Percentiles rank a stretch among this genome's conserved stretches.
Evolutionary conservation across 75 land plant species (phyloP).

Genomic region (Chamaecyparis obtusa): DNA sequence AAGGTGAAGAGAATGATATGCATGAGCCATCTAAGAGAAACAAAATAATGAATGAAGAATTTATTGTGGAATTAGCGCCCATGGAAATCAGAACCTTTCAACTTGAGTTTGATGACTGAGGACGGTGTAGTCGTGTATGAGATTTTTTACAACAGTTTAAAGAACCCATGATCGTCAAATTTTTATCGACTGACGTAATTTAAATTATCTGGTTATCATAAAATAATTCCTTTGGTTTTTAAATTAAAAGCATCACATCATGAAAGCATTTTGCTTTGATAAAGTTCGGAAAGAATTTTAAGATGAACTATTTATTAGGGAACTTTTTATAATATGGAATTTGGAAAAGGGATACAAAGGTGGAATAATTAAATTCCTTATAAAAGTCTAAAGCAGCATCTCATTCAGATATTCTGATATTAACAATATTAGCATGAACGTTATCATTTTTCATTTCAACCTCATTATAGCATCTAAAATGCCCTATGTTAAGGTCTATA

Average conservation of each 20-base stretch:
- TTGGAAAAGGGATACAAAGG: neutral
- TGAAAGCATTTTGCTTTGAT: neutral
- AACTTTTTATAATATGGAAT: neutral
- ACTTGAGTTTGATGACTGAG: conserved; percentile 14
- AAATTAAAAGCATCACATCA: neutral
- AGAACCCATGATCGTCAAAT: neutral
- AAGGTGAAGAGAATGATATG: conserved; percentile 7
- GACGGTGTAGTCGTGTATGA: neutral
- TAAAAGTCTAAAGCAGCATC: neutral
- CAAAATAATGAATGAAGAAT: neutral
- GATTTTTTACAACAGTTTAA: neutral
- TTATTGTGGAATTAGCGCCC: conserved; percentile 19
- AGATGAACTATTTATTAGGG: neutral
- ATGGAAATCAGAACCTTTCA: conserved; percentile 33
- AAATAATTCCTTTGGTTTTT: neutral
- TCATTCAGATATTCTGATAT: neutral
- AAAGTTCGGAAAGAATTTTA: neutral
- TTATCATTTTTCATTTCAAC: neutral
- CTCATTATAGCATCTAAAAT: neutral
- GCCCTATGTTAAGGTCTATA: neutral
- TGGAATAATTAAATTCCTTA: neutral
- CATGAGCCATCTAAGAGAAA: neutral
- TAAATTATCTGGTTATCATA: neutral
- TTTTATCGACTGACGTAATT: neutral
- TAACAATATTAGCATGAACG: neutral